Evolutionary conservation across 139 green algal genomes (phyloP).

Genomic region (Closterium sp.): DNA sequence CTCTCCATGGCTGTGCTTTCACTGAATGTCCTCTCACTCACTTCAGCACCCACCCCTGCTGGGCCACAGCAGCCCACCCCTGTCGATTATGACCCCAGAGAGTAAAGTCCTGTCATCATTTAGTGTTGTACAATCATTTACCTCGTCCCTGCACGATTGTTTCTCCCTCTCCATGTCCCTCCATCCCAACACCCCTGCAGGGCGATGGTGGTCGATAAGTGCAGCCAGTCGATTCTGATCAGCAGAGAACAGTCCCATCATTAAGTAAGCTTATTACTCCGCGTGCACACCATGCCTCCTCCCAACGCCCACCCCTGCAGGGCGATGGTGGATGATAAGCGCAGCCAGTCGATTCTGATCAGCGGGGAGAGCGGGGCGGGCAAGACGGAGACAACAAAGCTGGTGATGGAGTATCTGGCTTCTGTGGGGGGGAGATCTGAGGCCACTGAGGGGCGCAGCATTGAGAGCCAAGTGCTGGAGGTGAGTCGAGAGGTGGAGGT

Average conservation of each 20-base stretch:
- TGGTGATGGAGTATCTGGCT: conserved; percentile 76
- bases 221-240: conserved; percentile 58
- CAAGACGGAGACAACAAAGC: conserved; percentile 57
- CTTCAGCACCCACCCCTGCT: too few species aligned
- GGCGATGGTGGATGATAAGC: conserved; percentile 26
- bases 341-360: conserved; percentile 59
- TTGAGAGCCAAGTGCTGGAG: conserved; percentile 49
- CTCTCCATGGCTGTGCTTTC: too few species aligned
- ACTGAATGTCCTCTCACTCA: too few species aligned
- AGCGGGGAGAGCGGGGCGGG: conserved; percentile 53
- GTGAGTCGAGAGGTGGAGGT: not conserved
- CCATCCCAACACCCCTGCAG: not conserved
- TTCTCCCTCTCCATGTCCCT: too few species aligned
- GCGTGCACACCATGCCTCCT: too few species aligned
- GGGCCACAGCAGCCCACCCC: too few species aligned
- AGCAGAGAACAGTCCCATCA: conserved; percentile 29
- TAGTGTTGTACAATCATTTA: too few species aligned
- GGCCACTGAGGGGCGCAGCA: conserved; percentile 10
- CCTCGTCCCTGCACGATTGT: too few species aligned
- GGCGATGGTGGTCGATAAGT: conserved; percentile 19
- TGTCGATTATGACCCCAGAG: too few species aligned
- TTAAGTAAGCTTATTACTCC: too few species aligned
- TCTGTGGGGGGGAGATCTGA: conserved; percentile 5
- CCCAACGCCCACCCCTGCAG: not conserved
- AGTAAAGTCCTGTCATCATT: too few species aligned